Percentiles rank a stretch among this genome's conserved stretches.
Conservation (phyloP, 2,329 filamentous ascomycete species). For the Diplodia corticola region DNA sequence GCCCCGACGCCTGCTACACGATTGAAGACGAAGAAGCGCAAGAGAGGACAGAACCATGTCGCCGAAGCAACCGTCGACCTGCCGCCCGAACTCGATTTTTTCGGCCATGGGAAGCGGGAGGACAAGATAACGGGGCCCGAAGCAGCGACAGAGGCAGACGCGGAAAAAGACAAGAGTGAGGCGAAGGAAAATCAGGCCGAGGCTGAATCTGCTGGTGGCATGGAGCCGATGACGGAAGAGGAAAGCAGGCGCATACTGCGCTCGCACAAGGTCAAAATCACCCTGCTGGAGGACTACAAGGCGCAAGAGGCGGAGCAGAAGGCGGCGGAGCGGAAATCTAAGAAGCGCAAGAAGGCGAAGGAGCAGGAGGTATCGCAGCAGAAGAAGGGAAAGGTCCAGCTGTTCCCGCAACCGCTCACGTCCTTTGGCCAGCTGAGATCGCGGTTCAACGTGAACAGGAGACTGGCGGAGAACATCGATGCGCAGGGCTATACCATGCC, state of each 20-base stretch:
- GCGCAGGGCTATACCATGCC: conserved; percentile 84
- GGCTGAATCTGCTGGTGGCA: conserved; percentile 21
- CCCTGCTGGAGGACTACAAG: conserved; percentile 61
- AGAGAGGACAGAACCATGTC: conserved; percentile 36
- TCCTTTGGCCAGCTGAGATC: conserved; percentile 72
- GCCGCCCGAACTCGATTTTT: conserved; percentile 47
- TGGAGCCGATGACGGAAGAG: conserved; percentile 59
- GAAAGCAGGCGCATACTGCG: conserved; percentile 73
- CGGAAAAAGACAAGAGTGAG: conserved; percentile 17
- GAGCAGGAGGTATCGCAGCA: conserved; percentile 39
- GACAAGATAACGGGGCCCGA: conserved; percentile 18
- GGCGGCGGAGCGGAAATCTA: conserved; percentile 55
- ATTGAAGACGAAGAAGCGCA: conserved; percentile 43
- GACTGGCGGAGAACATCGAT: conserved; percentile 74
- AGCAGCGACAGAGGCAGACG: background rate
- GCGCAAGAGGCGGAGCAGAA: conserved; percentile 48
- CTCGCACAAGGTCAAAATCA: conserved; percentile 82
- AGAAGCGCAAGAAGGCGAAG: conserved; percentile 48
- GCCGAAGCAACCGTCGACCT: conserved; percentile 26
- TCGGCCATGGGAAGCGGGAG: conserved; percentile 32
- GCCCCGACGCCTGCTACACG: conserved; percentile 41
- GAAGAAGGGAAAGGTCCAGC: conserved; percentile 44
- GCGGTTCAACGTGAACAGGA: conserved; percentile 70
- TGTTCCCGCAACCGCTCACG: conserved; percentile 78
- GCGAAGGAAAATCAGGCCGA: conserved; percentile 22